A percentile compares a stretch with the other conserved stretches of the same genome.
phyloP scores from a whole-genome alignment of 495 filamentous ascomycete species.

The Mytilinidion resinicola region DNA sequence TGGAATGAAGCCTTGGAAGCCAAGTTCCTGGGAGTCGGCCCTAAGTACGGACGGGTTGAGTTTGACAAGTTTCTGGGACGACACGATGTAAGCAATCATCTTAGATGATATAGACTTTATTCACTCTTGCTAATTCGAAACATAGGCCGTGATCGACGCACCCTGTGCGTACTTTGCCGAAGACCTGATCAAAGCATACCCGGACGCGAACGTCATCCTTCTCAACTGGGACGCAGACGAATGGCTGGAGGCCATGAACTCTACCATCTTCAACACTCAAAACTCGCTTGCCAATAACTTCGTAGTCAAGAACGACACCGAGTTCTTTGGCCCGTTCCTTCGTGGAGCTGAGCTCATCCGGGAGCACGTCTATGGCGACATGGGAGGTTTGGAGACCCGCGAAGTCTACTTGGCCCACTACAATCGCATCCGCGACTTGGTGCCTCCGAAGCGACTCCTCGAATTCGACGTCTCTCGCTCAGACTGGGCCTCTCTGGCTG shows the following conservation, averaged over 20 bases:
- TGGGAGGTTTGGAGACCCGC: conserved; percentile 1
- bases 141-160: conserved; percentile 14
- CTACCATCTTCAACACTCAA: not conserved
- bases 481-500: conserved; percentile 9
- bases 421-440: not conserved
- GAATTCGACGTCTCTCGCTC: not conserved
- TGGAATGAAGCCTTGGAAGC: conserved; percentile 27
- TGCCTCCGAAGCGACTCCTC: conserved; percentile 2
- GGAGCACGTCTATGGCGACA: not conserved
- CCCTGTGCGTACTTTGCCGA: conserved; percentile 20
- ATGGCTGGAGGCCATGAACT: conserved; percentile 6
- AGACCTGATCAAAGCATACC: conserved; percentile 18
- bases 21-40: conserved; percentile 25
- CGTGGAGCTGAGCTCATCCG: not conserved
- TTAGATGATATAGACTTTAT: too few relatives aligned
- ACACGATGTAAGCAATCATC: conserved; percentile 18
- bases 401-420: conserved; percentile 10
- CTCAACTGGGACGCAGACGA: conserved; percentile 13
- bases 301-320: not conserved
- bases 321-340: not conserved
- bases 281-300: not conserved
- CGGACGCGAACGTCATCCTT: conserved; percentile 24
- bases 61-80: conserved; percentile 21
- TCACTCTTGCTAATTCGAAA: too few relatives aligned
- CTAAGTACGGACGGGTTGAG: conserved; percentile 16